A percentile compares a stretch with the other conserved stretches of the same genome.
Evolutionary conservation across 2,329 filamentous ascomycete species (phyloP).

Genomic region (Nectriaceae sp.): DNA sequence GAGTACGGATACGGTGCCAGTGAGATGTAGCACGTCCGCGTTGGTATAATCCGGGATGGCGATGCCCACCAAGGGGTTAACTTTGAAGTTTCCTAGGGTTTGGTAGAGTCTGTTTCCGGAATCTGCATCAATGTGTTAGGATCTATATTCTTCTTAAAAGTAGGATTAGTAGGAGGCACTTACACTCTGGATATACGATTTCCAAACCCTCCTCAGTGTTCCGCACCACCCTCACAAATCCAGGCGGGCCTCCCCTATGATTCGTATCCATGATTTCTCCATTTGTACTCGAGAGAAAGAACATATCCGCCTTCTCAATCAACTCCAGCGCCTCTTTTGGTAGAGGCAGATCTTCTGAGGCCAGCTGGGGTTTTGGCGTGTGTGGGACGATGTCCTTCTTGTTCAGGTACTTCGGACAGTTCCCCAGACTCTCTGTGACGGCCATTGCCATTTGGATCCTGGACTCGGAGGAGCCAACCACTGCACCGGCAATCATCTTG

Average conservation of each 20-base stretch:
- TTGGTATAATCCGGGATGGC: slow-evolving; percentile 74
- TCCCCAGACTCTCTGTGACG: slow-evolving; percentile 74
- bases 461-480: slow-evolving; percentile 40
- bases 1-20: slow-evolving; percentile 68
- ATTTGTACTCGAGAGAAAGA: slow-evolving; percentile 74
- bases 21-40: slow-evolving; percentile 73
- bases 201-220: slow-evolving; percentile 50
- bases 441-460: slow-evolving; percentile 64
- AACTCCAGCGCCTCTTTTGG: slow-evolving; percentile 57
- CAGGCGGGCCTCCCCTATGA: slow-evolving; percentile 72
- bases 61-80: slow-evolving; percentile 68
- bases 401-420: slow-evolving; percentile 88
- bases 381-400: slow-evolving; percentile 61
- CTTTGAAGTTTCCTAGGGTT: slow-evolving; percentile 74
- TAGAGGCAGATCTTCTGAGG: slow-evolving; percentile 45
- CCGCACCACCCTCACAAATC: slow-evolving; percentile 70
- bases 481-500: slow-evolving; percentile 64
- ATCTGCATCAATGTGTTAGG: slow-evolving; percentile 37
- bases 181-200: slow-evolving; percentile 75
- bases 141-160: background rate
- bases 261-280: slow-evolving; percentile 80
- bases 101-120: slow-evolving; percentile 85
- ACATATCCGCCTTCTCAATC: slow-evolving; percentile 66
- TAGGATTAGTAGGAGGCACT: slow-evolving; percentile 16
- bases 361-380: slow-evolving; percentile 51